phyloP scores from a whole-genome alignment of 75 land plant genomes.

The Gnetum montanum region DNA sequence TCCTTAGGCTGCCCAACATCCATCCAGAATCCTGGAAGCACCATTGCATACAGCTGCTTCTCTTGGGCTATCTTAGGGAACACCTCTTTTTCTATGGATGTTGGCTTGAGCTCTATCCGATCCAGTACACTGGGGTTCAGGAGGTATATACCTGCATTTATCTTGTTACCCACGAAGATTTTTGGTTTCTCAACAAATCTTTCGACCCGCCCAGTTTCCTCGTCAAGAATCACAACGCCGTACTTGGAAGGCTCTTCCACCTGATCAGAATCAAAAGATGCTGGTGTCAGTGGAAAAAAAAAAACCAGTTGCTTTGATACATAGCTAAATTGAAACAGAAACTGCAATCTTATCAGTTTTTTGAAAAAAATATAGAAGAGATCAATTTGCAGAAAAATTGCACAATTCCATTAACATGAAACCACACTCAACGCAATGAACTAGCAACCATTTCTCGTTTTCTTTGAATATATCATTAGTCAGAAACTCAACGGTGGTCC shows the following conservation, averaged over 20 bases:
- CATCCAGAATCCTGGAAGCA: slow-evolving; percentile 92
- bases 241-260: slow-evolving; percentile 93
- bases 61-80: slow-evolving; percentile 78
- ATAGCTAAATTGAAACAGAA: too few species aligned
- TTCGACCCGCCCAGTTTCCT: slow-evolving; percentile 61
- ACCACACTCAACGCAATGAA: too few species aligned
- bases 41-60: slow-evolving; percentile 67
- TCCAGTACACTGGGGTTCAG: slow-evolving; percentile 62
- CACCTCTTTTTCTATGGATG: slow-evolving; percentile 89
- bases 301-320: too few species aligned
- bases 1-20: slow-evolving; percentile 91
- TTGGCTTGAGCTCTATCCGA: slow-evolving; percentile 59
- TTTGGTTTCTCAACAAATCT: slow-evolving; percentile 85
- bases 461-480: too few species aligned
- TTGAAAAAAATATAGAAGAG: neutral
- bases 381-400: neutral
- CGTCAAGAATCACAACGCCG: slow-evolving; percentile 84
- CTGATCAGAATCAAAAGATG: slow-evolving; percentile 23
- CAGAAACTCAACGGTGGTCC: too few species aligned
- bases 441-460: too few species aligned
- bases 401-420: too few species aligned
- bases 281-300: neutral
- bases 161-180: slow-evolving; percentile 83
- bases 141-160: slow-evolving; percentile 87
- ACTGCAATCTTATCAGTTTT: neutral